Conservation (phyloP, 73 alveolate species). For the Tetrahymena thermophila region DNA sequence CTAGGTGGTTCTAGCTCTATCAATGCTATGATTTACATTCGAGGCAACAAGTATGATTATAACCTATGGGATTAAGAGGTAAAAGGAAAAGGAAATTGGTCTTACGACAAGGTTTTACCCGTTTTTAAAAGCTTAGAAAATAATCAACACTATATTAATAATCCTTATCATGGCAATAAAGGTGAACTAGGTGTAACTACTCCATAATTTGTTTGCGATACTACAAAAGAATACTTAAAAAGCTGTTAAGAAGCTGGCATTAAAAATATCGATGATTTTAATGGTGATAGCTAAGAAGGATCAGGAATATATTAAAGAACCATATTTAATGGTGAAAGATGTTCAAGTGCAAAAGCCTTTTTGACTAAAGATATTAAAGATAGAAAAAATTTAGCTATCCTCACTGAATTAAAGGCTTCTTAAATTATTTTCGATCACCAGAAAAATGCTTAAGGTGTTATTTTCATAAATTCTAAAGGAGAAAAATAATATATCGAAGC, state of each 20-base stretch:
- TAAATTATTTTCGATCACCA: background rate
- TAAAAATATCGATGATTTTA: background rate
- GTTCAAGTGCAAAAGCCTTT: background rate
- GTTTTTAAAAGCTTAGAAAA: background rate
- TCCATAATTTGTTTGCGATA: background rate
- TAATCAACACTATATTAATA: background rate
- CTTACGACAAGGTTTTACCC: background rate
- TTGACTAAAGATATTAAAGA: background rate
- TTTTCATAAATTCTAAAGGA: background rate
- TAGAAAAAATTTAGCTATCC: background rate
- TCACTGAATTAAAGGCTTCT: background rate
- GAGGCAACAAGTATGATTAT: slow-evolving; percentile 1
- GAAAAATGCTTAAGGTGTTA: background rate
- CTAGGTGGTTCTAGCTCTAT: slow-evolving; percentile 12
- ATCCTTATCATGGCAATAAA: background rate
- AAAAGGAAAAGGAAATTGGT: background rate
- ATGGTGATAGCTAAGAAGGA: slow-evolving; percentile 8
- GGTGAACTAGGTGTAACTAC: background rate
- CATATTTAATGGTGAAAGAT: background rate
- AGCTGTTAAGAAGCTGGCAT: background rate
- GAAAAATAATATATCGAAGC: background rate
- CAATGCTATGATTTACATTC: slow-evolving; percentile 1
- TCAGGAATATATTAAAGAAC: background rate
- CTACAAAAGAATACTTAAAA: background rate
- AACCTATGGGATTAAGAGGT: background rate